These are phyloP conservation scores for Globisporangium cederbergense DNA, from an alignment of 352 stramenopile species.

Conservation along the genomic window DNA sequence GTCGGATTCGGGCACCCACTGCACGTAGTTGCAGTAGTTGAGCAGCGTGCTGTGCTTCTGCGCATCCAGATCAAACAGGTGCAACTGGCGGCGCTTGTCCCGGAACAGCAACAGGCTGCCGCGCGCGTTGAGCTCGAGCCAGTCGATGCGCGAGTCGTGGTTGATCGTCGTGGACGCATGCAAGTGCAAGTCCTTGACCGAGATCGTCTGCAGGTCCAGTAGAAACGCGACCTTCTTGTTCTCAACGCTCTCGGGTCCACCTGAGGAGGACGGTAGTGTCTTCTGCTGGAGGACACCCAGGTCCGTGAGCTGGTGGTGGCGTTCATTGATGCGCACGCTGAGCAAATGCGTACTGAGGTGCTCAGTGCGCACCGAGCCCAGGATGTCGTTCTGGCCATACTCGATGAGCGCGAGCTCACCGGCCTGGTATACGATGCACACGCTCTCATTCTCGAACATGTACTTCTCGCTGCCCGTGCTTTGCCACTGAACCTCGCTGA, in stretches of 20 bases:
- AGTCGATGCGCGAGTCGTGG: conserved; percentile 92
- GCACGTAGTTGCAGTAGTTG: conserved; percentile 95
- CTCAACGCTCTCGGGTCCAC: conserved; percentile 31
- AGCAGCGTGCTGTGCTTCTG: conserved; percentile 88
- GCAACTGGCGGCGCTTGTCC: conserved; percentile 89
- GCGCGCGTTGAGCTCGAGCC: conserved; percentile 92
- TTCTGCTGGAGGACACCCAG: conserved; percentile 26
- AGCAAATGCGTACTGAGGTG: conserved; percentile 90
- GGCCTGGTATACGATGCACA: conserved; percentile 90
- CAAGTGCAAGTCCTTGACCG: conserved; percentile 80
- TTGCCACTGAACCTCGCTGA: conserved; percentile 92
- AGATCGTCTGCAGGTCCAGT: conserved; percentile 91
- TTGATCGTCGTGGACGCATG: conserved; percentile 86
- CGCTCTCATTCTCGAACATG: conserved; percentile 92
- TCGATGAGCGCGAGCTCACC: conserved; percentile 93
- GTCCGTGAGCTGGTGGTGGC: conserved; percentile 28
- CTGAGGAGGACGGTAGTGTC: conserved; percentile 15
- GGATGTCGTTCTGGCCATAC: conserved; percentile 92
- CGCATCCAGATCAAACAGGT: conserved; percentile 89
- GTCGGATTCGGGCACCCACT: conserved; percentile 95
- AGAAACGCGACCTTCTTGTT: conserved; percentile 96
- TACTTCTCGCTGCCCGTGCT: conserved; percentile 90
- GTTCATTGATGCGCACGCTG: conserved; percentile 92
- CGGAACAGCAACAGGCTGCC: conserved; percentile 91
- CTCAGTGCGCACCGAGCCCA: conserved; percentile 90